Evolutionary conservation across 2,329 filamentous ascomycete genomes (phyloP).

Genomic region (Alternaria arbusti): DNA sequence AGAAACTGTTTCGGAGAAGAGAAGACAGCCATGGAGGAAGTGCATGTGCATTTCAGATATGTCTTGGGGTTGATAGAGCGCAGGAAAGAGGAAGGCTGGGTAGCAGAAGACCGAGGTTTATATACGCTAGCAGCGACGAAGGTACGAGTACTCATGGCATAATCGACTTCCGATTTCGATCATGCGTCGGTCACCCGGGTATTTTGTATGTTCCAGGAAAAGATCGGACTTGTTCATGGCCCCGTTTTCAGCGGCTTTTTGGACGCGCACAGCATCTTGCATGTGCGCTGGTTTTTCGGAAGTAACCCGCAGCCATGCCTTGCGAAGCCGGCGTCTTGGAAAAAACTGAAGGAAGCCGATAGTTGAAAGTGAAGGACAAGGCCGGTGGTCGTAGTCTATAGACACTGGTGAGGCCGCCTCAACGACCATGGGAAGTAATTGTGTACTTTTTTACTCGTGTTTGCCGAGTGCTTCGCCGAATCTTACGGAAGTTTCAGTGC

Average conservation of each 20-base stretch:
- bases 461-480: neutral
- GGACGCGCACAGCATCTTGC: neutral
- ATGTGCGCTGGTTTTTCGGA: neutral
- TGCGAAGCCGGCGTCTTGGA: neutral
- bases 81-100: neutral
- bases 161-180: fast-evolving
- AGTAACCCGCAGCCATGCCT: neutral
- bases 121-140: neutral
- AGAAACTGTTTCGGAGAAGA: neutral
- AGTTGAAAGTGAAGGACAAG: neutral
- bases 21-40: neutral
- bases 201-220: neutral
- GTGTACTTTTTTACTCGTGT: neutral
- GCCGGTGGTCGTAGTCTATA: neutral
- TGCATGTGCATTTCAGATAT: neutral
- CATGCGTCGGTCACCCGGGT: fast-evolving
- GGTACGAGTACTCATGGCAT: neutral
- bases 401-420: neutral
- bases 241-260: neutral
- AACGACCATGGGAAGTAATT: neutral
- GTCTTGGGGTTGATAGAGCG: neutral
- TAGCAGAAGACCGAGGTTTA: neutral
- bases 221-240: neutral
- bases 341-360: neutral
- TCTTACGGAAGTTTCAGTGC: neutral